phyloP scores from a whole-genome alignment of 345 rosid species.

The Aegle marmelos region DNA sequence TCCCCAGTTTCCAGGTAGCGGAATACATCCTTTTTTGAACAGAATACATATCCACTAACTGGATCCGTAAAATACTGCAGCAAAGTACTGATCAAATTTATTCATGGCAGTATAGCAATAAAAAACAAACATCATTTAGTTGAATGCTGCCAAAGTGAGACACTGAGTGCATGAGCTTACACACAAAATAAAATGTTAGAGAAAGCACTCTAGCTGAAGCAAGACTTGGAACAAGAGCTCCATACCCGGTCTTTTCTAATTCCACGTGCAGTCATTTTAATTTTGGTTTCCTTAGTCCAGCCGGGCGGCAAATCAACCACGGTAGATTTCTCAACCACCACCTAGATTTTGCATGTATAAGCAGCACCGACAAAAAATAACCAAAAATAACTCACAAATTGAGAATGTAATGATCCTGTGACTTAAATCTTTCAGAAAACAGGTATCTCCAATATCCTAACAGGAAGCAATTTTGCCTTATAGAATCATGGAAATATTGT shows the following conservation, averaged over 20 bases:
- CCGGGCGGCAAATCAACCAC: slow-evolving; percentile 34
- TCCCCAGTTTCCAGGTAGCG: slow-evolving; percentile 39
- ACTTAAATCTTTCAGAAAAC: neutral
- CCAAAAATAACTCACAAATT: neutral
- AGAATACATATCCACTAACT: slow-evolving; percentile 34
- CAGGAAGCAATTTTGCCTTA: neutral
- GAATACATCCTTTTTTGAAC: slow-evolving; percentile 32
- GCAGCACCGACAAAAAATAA: neutral
- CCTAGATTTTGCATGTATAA: slow-evolving; percentile 23
- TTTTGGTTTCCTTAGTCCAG: slow-evolving; percentile 38
- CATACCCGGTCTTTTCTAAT: slow-evolving; percentile 33
- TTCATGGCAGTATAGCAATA: neutral
- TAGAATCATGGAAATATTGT: neutral
- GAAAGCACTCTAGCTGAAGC: neutral
- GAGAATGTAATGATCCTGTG: neutral
- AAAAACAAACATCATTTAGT: neutral
- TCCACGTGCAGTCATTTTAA: slow-evolving; percentile 17
- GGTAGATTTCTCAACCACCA: slow-evolving; percentile 21
- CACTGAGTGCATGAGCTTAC: neutral
- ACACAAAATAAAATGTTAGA: neutral
- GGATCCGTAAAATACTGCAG: slow-evolving; percentile 43
- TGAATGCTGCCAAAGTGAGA: neutral
- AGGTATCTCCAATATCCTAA: neutral
- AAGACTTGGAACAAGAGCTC: slow-evolving; percentile 7
- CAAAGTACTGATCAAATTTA: slow-evolving; percentile 14